These are phyloP conservation scores for Fragilaria crotonensis DNA, from an alignment of 108 stramenopile genomes.

Conservation along the genomic window DNA sequence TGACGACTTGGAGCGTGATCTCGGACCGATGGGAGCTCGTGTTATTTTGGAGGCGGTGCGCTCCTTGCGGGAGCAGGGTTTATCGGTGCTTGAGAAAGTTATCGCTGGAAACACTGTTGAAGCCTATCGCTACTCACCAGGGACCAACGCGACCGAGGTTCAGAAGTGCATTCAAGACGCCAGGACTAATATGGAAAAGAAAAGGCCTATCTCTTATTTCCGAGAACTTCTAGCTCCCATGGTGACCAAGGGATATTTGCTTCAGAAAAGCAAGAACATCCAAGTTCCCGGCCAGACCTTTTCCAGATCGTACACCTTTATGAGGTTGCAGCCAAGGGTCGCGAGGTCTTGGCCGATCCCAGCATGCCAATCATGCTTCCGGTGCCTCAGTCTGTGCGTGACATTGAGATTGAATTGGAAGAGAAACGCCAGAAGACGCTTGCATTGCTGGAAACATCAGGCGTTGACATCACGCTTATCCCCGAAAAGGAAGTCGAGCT, in stretches of 20 bases:
- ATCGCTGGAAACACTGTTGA: conserved; percentile 46
- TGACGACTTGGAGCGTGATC: conserved; percentile 57
- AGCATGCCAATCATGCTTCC: conserved; percentile 42
- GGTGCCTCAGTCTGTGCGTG: conserved; percentile 59
- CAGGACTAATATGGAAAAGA: conserved; percentile 24
- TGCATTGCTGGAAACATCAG: conserved; percentile 31
- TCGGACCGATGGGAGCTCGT: conserved; percentile 44
- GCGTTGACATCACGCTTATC: conserved; percentile 44
- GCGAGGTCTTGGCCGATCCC: conserved; percentile 12
- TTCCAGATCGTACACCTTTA: conserved; percentile 27
- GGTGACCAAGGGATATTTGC: conserved; percentile 30
- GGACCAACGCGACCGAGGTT: conserved; percentile 2
- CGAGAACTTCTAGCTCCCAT: conserved; percentile 44
- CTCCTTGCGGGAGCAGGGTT: conserved; percentile 28
- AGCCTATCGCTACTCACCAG: conserved; percentile 33
- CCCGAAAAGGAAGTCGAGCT: conserved; percentile 57
- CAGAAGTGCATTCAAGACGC: conserved; percentile 7
- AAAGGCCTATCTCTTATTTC: conserved; percentile 29
- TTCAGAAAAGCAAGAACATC: conserved; percentile 18
- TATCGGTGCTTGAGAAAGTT: conserved; percentile 42
- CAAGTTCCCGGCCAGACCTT: conserved; percentile 15
- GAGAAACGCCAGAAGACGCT: conserved; percentile 36
- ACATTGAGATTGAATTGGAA: conserved; percentile 45
- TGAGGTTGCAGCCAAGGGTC: conserved; percentile 31
- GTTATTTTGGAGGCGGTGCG: conserved; percentile 38